Evolutionary conservation across 768 basidiomycete genomes (phyloP).

Genomic region (Trametes cinnabarina): DNA sequence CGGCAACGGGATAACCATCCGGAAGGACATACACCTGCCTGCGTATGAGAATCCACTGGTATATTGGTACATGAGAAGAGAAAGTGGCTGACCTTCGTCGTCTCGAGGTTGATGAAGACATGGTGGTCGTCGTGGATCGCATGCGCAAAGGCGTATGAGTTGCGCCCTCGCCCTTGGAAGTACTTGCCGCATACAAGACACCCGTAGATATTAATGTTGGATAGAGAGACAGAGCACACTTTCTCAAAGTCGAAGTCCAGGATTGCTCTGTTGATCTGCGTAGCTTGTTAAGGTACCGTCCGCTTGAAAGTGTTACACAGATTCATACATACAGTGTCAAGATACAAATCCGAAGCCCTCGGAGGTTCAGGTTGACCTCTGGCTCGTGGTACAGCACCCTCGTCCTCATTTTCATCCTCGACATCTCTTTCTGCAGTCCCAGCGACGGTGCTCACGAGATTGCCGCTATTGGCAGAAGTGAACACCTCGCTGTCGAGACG

Average conservation of each 20-base stretch:
- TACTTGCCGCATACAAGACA: conserved; percentile 99
- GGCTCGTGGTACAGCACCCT: conserved; percentile 13
- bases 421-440: neutral
- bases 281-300: neutral
- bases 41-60: conserved; percentile 16
- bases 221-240: conserved; percentile 93
- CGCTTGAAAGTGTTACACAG: neutral
- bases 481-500: conserved; percentile 24
- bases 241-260: conserved; percentile 99
- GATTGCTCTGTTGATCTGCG: conserved; percentile 81
- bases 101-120: conserved; percentile 94
- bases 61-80: neutral
- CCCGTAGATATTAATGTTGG: conserved; percentile 96
- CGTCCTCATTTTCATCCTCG: conserved; percentile 29
- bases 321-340: conserved; percentile 75
- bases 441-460: neutral
- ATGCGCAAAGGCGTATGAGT: conserved; percentile 93
- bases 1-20: conserved; percentile 94
- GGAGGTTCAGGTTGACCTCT: conserved; percentile 25
- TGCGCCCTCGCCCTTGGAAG: conserved; percentile 94
- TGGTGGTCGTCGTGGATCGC: conserved; percentile 98
- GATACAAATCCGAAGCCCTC: conserved; percentile 80
- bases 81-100: conserved; percentile 67
- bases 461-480: neutral
- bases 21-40: conserved; percentile 91